A percentile compares a stretch with the other conserved stretches of the same genome.
Conservation (phyloP, 1,139 yeast species). For the Arxiozyma slooffiae region DNA sequence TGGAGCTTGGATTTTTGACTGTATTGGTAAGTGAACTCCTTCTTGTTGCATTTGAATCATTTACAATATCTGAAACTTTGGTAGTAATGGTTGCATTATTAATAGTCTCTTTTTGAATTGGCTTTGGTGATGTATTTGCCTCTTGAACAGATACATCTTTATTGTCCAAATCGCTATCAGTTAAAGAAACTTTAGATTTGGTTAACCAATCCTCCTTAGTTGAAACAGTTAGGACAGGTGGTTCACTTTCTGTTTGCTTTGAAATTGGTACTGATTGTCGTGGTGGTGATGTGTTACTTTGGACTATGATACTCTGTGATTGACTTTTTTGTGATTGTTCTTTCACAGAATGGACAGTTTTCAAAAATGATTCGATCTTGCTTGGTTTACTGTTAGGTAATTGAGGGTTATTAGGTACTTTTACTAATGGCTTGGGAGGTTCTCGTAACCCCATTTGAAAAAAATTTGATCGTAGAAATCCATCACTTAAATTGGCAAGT, state of each 20-base stretch:
- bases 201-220: slow-evolving; percentile 1
- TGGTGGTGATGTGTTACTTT: neutral
- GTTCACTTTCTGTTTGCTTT: neutral
- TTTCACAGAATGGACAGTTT: slow-evolving; percentile 1
- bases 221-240: neutral
- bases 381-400: neutral
- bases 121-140: neutral
- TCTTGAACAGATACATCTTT: neutral
- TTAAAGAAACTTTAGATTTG: slow-evolving; percentile 4
- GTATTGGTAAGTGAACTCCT: neutral
- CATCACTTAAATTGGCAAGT: neutral
- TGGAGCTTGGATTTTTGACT: neutral
- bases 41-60: neutral
- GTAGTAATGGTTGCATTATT: neutral
- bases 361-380: slow-evolving; percentile 4
- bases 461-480: neutral
- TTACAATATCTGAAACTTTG: neutral
- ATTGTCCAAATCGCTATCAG: slow-evolving; percentile 3
- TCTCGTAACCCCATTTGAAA: neutral
- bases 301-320: neutral
- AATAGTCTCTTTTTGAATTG: neutral
- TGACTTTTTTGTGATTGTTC: neutral
- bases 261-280: neutral
- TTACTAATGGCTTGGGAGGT: neutral
- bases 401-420: neutral